These are phyloP conservation scores for Bothriochloa decipiens DNA, from an alignment of 176 grass and related monocot genomes.

Conservation along the genomic window DNA sequence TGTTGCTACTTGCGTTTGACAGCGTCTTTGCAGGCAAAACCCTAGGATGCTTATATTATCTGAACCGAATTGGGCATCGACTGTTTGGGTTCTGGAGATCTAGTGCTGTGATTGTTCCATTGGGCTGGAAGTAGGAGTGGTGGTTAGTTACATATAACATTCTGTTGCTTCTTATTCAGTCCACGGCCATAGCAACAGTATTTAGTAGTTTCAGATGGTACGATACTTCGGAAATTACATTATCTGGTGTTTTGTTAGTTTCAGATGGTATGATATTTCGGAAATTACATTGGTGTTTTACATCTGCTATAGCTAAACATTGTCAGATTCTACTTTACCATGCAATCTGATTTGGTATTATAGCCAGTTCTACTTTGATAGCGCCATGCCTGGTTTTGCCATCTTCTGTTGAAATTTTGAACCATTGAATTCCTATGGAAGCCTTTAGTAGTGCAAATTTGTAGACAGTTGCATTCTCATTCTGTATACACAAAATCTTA, in stretches of 20 bases:
- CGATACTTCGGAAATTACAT: background rate
- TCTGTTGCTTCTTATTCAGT: background rate
- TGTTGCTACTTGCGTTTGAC: background rate
- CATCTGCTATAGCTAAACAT: background rate
- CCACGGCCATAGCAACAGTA: background rate
- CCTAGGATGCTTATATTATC: background rate
- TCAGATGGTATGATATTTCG: background rate
- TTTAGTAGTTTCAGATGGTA: background rate
- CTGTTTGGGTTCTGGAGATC: conserved; percentile 23
- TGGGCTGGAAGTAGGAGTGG: background rate
- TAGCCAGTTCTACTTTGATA: background rate
- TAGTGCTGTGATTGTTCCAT: conserved; percentile 9
- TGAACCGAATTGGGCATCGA: background rate
- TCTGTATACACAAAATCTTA: conserved; percentile 40
- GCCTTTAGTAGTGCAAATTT: background rate
- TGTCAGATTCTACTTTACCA: background rate
- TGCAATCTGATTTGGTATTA: background rate
- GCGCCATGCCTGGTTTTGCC: background rate
- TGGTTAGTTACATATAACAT: background rate
- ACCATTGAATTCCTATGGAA: background rate
- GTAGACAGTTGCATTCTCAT: conserved; percentile 13
- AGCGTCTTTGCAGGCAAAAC: conserved; percentile 8
- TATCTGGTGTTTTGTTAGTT: conserved; percentile 9
- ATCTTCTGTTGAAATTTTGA: conserved; percentile 15
- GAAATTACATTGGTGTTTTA: conserved; percentile 16